These are phyloP conservation scores for Phialophora chinensis DNA, from an alignment of 2,329 filamentous ascomycete species.

Conservation along the genomic window DNA sequence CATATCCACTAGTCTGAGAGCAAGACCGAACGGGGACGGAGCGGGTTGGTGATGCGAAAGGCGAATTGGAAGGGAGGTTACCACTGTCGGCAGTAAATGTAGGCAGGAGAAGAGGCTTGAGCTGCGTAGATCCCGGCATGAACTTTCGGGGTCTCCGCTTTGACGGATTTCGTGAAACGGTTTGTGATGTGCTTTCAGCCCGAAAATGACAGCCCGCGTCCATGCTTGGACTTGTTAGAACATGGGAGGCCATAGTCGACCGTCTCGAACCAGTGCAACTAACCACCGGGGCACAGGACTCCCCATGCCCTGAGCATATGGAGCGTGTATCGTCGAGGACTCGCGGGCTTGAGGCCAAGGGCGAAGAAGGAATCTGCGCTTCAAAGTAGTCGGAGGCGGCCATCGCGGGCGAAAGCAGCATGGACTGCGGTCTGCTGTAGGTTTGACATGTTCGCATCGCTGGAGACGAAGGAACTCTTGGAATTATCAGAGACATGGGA, in stretches of 20 bases:
- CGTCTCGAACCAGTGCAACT: slow-evolving; percentile 36
- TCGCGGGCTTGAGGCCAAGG: slow-evolving; percentile 17
- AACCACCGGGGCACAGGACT: slow-evolving; percentile 38
- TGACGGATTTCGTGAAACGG: slow-evolving; percentile 27
- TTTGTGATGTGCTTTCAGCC: slow-evolving; percentile 19
- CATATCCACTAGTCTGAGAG: not conserved
- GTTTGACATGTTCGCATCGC: slow-evolving; percentile 31
- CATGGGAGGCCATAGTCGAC: slow-evolving; percentile 27
- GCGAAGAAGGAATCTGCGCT: slow-evolving; percentile 27
- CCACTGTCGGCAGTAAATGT: slow-evolving; percentile 37
- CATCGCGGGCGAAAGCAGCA: slow-evolving; percentile 29
- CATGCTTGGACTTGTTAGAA: slow-evolving; percentile 25
- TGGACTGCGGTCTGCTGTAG: slow-evolving; percentile 34
- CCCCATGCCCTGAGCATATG: slow-evolving; percentile 38
- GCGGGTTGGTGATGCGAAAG: slow-evolving; percentile 32
- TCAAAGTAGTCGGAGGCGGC: slow-evolving; percentile 28
- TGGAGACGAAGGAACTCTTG: slow-evolving; percentile 41
- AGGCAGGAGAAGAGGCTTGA: slow-evolving; percentile 46
- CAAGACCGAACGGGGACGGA: not conserved
- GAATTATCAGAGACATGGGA: slow-evolving; percentile 43
- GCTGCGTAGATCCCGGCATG: slow-evolving; percentile 44
- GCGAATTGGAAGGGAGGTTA: slow-evolving; percentile 31
- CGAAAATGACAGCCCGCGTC: slow-evolving; percentile 6
- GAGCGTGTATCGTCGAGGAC: slow-evolving; percentile 33
- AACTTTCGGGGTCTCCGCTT: slow-evolving; percentile 45